Evolutionary conservation across 495 filamentous ascomycete genomes (phyloP).

Genomic region (Daldinia grandis): DNA sequence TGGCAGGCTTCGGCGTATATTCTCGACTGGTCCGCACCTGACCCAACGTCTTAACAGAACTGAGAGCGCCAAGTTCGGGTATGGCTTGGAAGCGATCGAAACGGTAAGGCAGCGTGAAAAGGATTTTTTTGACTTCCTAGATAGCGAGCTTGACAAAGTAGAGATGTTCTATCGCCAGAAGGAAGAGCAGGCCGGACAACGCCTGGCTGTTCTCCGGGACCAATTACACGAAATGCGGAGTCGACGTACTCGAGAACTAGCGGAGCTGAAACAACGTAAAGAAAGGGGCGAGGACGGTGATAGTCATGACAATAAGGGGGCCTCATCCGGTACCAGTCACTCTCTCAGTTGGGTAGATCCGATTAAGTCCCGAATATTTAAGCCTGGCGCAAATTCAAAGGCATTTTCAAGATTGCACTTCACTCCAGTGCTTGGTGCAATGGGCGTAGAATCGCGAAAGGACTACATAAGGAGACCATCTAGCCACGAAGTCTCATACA

Average conservation of each 20-base stretch:
- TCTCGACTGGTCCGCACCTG: conserved; percentile 29
- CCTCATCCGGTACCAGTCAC: conserved; percentile 31
- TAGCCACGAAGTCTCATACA: conserved; percentile 73
- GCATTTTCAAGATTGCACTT: conserved; percentile 52
- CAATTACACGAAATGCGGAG: conserved; percentile 91
- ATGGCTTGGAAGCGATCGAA: conserved; percentile 53
- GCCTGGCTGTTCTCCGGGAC: conserved; percentile 73
- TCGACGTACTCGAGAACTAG: conserved; percentile 75
- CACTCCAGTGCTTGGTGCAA: conserved; percentile 50
- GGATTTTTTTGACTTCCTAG: conserved; percentile 82
- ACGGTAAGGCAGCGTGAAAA: conserved; percentile 65
- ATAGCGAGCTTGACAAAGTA: conserved; percentile 82
- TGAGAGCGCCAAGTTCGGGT: conserved; percentile 28
- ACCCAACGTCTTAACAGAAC: conserved; percentile 18
- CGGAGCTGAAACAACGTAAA: conserved; percentile 48
- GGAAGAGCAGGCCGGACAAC: conserved; percentile 77
- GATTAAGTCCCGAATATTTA: conserved; percentile 53
- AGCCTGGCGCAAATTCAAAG: conserved; percentile 58
- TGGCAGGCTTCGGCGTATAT: conserved; percentile 37
- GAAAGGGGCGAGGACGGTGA: conserved; percentile 43
- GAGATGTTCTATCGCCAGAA: conserved; percentile 85
- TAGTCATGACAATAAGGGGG: conserved; percentile 34
- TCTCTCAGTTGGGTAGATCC: conserved; percentile 52
- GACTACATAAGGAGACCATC: conserved; percentile 72
- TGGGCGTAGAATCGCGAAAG: conserved; percentile 53